Percentiles rank a stretch among this genome's conserved stretches.
phyloP scores from a whole-genome alignment of 2,329 filamentous ascomycete species.

The Myriosclerotinia duriaeana region DNA sequence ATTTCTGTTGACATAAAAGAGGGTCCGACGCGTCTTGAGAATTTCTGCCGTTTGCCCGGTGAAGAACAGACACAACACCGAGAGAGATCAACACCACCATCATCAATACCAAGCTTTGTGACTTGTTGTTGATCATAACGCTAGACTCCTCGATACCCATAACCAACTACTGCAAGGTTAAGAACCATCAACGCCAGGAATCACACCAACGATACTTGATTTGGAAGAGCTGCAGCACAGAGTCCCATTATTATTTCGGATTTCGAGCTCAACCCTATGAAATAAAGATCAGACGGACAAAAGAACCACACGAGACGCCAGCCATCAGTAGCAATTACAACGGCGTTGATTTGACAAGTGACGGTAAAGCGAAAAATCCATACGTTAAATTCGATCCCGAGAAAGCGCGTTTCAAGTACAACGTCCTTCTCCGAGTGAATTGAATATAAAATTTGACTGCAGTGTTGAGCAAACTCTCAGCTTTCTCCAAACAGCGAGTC shows the following conservation, averaged over 20 bases:
- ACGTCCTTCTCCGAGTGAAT: background rate
- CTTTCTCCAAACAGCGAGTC: background rate
- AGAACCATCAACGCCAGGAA: background rate
- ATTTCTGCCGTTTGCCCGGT: constrained; percentile 9
- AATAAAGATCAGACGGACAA: constrained; percentile 35
- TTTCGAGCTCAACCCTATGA: constrained; percentile 27
- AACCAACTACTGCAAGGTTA: background rate
- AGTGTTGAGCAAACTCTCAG: background rate
- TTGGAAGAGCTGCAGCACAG: constrained; percentile 25
- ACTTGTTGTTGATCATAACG: constrained; percentile 9
- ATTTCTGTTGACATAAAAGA: constrained; percentile 1
- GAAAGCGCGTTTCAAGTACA: background rate
- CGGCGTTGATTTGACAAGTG: constrained; percentile 4
- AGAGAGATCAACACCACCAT: background rate
- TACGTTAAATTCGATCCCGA: background rate
- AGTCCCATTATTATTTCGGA: background rate
- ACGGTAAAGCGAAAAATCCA: background rate
- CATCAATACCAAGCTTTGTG: background rate
- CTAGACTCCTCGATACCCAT: background rate
- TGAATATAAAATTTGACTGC: constrained; percentile 1
- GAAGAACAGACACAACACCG: background rate
- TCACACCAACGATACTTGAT: constrained; percentile 11
- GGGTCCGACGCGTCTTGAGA: constrained; percentile 2
- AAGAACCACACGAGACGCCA: constrained; percentile 12
- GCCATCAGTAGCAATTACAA: constrained; percentile 14